phyloP scores from a whole-genome alignment of 352 stramenopile species.

The Globisporangium rhizosaccharum region DNA sequence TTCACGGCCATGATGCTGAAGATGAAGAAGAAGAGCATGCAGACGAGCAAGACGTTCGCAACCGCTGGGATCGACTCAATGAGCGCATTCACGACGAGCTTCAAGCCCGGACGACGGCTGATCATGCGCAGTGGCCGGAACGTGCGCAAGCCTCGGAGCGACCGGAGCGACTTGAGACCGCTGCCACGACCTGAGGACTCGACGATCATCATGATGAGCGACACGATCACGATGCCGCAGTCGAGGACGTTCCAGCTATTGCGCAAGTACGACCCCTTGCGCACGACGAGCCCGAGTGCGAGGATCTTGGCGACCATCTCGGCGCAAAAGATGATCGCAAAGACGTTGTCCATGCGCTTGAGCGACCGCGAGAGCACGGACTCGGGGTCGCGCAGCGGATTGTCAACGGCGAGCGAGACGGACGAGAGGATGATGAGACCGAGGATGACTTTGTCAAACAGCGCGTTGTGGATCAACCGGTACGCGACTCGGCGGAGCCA shows the following conservation, averaged over 20 bases:
- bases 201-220: slow-evolving; percentile 56
- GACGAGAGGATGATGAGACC: slow-evolving; percentile 80
- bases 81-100: slow-evolving; percentile 89
- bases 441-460: slow-evolving; percentile 83
- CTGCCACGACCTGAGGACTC: slow-evolving; percentile 34
- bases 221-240: slow-evolving; percentile 82
- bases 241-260: slow-evolving; percentile 90
- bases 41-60: slow-evolving; percentile 88
- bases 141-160: slow-evolving; percentile 77
- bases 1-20: slow-evolving; percentile 94
- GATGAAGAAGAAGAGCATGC: slow-evolving; percentile 91
- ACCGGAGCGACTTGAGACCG: slow-evolving; percentile 73
- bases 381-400: slow-evolving; percentile 63
- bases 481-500: slow-evolving; percentile 31
- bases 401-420: slow-evolving; percentile 83
- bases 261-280: slow-evolving; percentile 74
- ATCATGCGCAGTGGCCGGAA: slow-evolving; percentile 91
- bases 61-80: slow-evolving; percentile 88
- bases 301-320: slow-evolving; percentile 91
- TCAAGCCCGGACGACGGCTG: slow-evolving; percentile 75
- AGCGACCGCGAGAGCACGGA: slow-evolving; percentile 36
- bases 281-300: slow-evolving; percentile 63
- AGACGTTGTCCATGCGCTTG: slow-evolving; percentile 57
- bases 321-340: slow-evolving; percentile 76
- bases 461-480: slow-evolving; percentile 47